Conservation (phyloP, 2,329 filamentous ascomycete genomes). For the Didymella arachidicola region DNA sequence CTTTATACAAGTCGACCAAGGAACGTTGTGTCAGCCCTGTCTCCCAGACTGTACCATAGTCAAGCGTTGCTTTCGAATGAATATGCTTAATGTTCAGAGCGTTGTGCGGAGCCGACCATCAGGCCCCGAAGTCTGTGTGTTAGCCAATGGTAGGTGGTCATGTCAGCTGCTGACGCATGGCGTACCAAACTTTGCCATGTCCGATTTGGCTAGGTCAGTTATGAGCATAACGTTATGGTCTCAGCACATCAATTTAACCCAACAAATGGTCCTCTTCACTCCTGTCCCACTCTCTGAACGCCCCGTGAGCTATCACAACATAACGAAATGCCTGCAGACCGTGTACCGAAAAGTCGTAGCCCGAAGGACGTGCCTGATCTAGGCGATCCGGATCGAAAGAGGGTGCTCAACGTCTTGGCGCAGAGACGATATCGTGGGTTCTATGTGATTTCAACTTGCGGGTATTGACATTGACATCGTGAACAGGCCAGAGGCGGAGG, state of each 20-base stretch:
- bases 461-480: neutral
- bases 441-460: neutral
- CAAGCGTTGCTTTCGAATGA: neutral
- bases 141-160: conserved; percentile 6
- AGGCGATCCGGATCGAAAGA: conserved; percentile 43
- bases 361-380: conserved; percentile 29
- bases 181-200: conserved; percentile 8
- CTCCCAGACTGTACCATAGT: neutral
- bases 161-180: conserved; percentile 4
- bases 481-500: conserved; percentile 35
- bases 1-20: neutral
- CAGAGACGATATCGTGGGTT: conserved; percentile 44
- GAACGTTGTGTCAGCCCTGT: neutral
- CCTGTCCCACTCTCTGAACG: neutral
- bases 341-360: conserved; percentile 32
- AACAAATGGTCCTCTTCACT: neutral
- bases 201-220: conserved; percentile 2
- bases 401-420: conserved; percentile 43
- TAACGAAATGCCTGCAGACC: conserved; percentile 36
- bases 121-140: neutral
- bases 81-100: neutral
- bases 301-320: conserved; percentile 19
- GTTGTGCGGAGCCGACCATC: neutral
- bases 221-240: conserved; percentile 41
- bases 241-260: conserved; percentile 16